A percentile compares a stretch with the other conserved stretches of the same genome.
These are phyloP conservation scores for Fagopyrum esculentum DNA, from an alignment of 148 eudicot species.

Conservation along the genomic window DNA sequence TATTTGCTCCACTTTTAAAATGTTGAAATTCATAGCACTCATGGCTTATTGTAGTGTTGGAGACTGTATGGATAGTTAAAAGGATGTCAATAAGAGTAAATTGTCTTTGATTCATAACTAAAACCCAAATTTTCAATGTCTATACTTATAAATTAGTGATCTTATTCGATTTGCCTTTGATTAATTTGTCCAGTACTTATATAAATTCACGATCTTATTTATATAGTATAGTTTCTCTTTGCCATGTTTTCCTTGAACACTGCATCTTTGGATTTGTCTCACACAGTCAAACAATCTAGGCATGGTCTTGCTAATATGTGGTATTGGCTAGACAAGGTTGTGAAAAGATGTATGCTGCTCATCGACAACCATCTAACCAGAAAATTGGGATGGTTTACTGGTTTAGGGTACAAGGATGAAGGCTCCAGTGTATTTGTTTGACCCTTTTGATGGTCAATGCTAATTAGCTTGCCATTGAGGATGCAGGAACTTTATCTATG, in stretches of 20 bases:
- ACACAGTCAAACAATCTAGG: not conserved
- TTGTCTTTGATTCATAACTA: not conserved
- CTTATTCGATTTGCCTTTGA: not conserved
- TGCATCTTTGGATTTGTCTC: not conserved
- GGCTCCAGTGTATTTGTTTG: not conserved
- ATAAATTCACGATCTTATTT: not conserved
- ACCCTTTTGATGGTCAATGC: not conserved
- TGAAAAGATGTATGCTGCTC: not conserved
- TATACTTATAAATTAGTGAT: not conserved
- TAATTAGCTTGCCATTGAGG: not conserved
- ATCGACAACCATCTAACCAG: not conserved
- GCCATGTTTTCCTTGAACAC: not conserved
- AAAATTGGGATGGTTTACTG: not conserved
- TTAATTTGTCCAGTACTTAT: not conserved
- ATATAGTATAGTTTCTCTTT: not conserved
- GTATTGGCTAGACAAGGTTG: not conserved
- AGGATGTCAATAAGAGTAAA: not conserved
- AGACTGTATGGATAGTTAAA: not conserved
- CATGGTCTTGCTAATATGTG: not conserved
- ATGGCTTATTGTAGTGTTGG: not conserved
- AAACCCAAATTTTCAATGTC: not conserved
- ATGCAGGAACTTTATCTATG: not conserved
- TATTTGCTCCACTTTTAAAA: not conserved
- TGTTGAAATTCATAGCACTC: not conserved
- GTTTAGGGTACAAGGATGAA: no score